Base-by-base conservation (phyloP, 2,329 filamentous ascomycete genomes). In the Xylariales sp. region DNA sequence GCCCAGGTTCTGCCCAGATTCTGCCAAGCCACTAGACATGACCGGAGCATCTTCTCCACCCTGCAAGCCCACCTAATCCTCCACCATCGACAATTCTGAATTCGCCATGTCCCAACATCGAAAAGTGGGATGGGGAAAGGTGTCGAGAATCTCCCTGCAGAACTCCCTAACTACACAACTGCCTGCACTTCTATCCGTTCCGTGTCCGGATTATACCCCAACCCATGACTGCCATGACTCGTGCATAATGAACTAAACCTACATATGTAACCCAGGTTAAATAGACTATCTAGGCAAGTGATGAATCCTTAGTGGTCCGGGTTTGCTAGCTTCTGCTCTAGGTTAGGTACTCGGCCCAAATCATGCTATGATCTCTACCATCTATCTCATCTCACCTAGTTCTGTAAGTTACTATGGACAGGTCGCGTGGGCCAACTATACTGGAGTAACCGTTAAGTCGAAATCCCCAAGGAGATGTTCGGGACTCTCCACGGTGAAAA, bases 121-220 rank as follows among this genome's bases (percentile, higher is more conserved):
- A 62, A 61, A 65, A 65, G 50, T 65, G 63, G 30, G 52, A 65
- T 65, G 57, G 63, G 50, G 30, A 63, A 63, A 32, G 5, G 16
- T 36, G 5, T 36, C 10, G 39, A n/a, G 36, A 10, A 41, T 41
- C 36, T 41, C 36, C 8, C 8, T 10, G 36, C 36, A 56, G 32
- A 57, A 41, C 23, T n/a, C 34, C 46, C 30, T 30, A 12, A 41
- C 39, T 5, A 41, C 9, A 3, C 39, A 10, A 10, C 14, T 41
- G 8, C 12, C 36, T 10, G 12, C 6, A 10, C 36, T 10, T 39
- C 36, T 39, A 10, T 39, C 36, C 36, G 12, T 39, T 39, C 36
- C 36, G 12, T 39, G 12, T 39, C 2, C 36, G 8, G 36, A 10
- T 12, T 39, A 10, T 39, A 10, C 6, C 36, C 36, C 36, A 1